Evolutionary conservation across 169 alveolate genomes (phyloP), one percentile per base, ranked within the genome.

Genomic region (Eimeria falciformis): DNA sequence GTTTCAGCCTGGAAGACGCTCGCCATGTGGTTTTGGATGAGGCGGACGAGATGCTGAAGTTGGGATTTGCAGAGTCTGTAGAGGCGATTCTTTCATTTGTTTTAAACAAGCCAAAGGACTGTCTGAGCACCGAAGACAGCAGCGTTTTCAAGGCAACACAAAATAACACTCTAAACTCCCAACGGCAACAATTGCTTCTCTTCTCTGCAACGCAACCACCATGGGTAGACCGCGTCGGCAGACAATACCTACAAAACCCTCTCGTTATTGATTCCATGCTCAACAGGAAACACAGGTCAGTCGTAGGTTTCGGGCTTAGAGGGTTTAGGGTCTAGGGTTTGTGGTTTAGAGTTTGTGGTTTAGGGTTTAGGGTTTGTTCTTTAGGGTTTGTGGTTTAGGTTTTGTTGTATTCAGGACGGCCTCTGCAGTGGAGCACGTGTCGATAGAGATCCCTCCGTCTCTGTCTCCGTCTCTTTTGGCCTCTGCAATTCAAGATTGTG

Each of bases 21-120:
- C 89, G 89, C 1, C 93, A 47, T 66, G 89, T 90, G 27, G 93
- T 90, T 23, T 73, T 90, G 21, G 93, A 90, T 40, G 93, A 90
- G 89, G 93, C 93, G 50, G 93, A 90, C 40, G 93, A 90, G 40
- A 90, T 90, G 94, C 71, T 90, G 21, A 90, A 90, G 71, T 40
- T 90, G 43, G 94, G 94, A 46, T 90, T 90, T 55, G 90, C 94
- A 1, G 91, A 55, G 29, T 90, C 77, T 23, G 84, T 90, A 17
- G 94, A 90, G 75, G 29, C 21, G 23, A 90, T 90, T 29, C 37
- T 90, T 47, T 4, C 37, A 6, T 7, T 4, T 5, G 69, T 69
- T 27, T 55, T 4, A 69, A n/a, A n/a, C n/a, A n/a, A n/a, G 47
- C 14, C 55, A 29, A 25, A 69, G 18, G 82, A 69, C 17, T 17